phyloP scores from a whole-genome alignment of 345 rosid genomes.

The Jatropha curcas region DNA sequence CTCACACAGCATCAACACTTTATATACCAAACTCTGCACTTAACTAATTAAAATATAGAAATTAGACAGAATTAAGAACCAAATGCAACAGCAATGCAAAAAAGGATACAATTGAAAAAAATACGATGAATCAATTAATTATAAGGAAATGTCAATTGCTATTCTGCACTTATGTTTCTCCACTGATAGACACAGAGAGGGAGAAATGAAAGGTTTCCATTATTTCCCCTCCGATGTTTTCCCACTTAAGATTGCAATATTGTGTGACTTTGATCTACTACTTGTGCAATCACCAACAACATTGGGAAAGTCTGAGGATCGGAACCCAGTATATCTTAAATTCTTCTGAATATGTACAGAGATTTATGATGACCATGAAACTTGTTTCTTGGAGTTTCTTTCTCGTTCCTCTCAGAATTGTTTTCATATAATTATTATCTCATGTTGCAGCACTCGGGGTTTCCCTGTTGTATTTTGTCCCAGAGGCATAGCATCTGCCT shows the following conservation, averaged over 20 bases:
- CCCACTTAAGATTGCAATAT: not conserved
- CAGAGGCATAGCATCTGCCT: slow-evolving; percentile 96
- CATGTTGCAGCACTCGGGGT: slow-evolving; percentile 83
- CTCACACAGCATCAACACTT: slow-evolving; percentile 6
- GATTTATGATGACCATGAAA: slow-evolving; percentile 10
- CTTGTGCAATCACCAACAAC: too few species aligned
- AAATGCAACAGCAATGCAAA: too few species aligned
- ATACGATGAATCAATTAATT: too few species aligned
- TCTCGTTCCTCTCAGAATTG: not conserved
- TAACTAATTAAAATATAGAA: too few species aligned
- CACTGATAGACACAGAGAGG: not conserved
- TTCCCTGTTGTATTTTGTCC: slow-evolving; percentile 62
- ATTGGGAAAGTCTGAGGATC: too few species aligned
- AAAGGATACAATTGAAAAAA: too few species aligned
- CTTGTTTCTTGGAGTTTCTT: not conserved
- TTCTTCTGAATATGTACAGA: slow-evolving; percentile 22
- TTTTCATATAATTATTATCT: slow-evolving; percentile 41
- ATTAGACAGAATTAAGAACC: too few species aligned
- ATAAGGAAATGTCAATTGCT: not conserved
- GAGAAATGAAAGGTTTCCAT: not conserved
- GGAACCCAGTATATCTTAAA: not conserved
- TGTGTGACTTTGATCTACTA: too few species aligned
- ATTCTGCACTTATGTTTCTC: not conserved
- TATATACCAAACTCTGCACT: not conserved
- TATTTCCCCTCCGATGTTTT: not conserved